Evolutionary conservation across 2,329 filamentous ascomycete species (phyloP).

Genomic region (Penicillium sp.): DNA sequence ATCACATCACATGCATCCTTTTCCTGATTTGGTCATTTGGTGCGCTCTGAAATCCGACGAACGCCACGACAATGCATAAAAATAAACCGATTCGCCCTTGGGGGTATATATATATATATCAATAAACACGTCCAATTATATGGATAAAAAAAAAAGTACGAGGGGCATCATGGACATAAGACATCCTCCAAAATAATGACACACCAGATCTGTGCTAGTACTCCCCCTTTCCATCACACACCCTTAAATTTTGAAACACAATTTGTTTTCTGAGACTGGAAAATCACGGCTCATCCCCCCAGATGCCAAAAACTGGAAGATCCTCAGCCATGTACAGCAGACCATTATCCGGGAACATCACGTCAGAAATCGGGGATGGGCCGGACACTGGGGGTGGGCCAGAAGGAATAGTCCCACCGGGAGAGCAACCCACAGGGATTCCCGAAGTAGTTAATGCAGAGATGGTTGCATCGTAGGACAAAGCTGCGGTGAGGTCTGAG

Average conservation of each 20-base stretch:
- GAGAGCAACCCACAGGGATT: constrained; percentile 35
- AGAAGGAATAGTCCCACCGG: constrained; percentile 30
- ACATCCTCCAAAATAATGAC: not conserved
- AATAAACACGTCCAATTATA: not conserved
- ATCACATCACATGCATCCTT: not conserved
- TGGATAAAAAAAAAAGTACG: not conserved
- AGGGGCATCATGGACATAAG: not conserved
- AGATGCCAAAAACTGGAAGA: constrained; percentile 34
- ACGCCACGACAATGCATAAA: not conserved
- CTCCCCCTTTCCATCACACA: not conserved
- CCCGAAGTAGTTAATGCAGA: constrained; percentile 37
- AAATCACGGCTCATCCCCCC: constrained; percentile 28
- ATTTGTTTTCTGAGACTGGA: not conserved
- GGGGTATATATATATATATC: not conserved
- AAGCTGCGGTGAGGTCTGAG: constrained; percentile 13
- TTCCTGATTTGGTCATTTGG: not conserved
- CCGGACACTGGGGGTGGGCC: constrained; percentile 18
- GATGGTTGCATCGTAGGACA: constrained; percentile 35
- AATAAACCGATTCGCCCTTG: not conserved
- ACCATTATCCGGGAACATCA: constrained; percentile 35
- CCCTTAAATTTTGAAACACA: not conserved
- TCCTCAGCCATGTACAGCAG: constrained; percentile 38
- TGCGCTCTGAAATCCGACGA: not conserved
- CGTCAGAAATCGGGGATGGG: constrained; percentile 35
- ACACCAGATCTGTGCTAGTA: not conserved